A percentile compares a stretch with the other conserved stretches of the same genome.
Evolutionary conservation across 306 rosid species (phyloP).

Genomic region (Ormosia emarginata): DNA sequence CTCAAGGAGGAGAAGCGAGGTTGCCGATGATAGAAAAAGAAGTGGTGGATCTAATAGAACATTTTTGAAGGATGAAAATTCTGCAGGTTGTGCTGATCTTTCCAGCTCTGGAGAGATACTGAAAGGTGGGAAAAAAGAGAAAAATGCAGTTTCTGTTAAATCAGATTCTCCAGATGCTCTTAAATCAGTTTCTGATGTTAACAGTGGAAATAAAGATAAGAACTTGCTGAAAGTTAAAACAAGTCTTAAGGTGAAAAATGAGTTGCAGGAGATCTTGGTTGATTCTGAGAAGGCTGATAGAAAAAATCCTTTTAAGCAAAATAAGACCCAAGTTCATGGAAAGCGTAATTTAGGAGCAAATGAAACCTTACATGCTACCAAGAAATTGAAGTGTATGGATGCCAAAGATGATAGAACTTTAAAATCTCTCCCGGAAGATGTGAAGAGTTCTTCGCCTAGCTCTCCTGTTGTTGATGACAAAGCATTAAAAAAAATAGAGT

Average conservation of each 20-base stretch:
- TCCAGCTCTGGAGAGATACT: slow-evolving; percentile 39
- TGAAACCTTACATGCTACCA: slow-evolving; percentile 45
- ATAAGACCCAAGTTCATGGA: slow-evolving; percentile 39
- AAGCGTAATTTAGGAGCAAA: slow-evolving; percentile 43
- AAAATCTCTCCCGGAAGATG: slow-evolving; percentile 36
- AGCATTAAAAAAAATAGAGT: slow-evolving; percentile 36
- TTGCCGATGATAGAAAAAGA: slow-evolving; percentile 37
- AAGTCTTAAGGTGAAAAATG: slow-evolving; percentile 37
- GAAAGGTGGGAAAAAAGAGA: slow-evolving; percentile 45
- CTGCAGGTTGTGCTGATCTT: slow-evolving; percentile 24
- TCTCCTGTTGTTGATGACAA: slow-evolving; percentile 41
- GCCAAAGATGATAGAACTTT: slow-evolving; percentile 30
- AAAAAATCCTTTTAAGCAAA: slow-evolving; percentile 36
- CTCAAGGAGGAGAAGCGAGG: slow-evolving; percentile 39
- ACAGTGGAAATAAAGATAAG: slow-evolving; percentile 46
- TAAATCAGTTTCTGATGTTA: slow-evolving; percentile 36
- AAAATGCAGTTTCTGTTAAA: slow-evolving; percentile 33
- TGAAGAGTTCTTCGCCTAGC: slow-evolving; percentile 35
- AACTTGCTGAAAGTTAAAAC: slow-evolving; percentile 37
- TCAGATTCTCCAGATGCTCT: slow-evolving; percentile 34
- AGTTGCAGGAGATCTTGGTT: slow-evolving; percentile 22
- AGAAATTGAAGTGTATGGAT: slow-evolving; percentile 50
- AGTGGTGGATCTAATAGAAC: slow-evolving; percentile 25
- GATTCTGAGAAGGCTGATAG: slow-evolving; percentile 34
- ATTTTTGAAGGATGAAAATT: slow-evolving; percentile 34